Base-by-base conservation (phyloP, 352 stramenopile genomes). In the Phytophthora syringae region DNA sequence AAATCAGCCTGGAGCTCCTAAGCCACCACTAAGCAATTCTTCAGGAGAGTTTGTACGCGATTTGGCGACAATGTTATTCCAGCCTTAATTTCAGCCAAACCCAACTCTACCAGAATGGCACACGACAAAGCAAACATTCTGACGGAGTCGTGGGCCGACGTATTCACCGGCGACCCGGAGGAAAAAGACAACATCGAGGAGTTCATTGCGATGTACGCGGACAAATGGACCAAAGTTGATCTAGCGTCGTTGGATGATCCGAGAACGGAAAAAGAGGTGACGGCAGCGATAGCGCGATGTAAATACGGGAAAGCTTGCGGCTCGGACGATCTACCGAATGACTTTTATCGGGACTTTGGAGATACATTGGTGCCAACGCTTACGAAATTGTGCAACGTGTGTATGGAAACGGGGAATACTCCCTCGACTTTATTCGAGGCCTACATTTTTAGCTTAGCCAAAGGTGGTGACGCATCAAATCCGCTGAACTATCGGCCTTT, bases 41-140 rank as follows among this genome's bases (percentile, higher is more conserved):
- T 49, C 15, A 9, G 25, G 3, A 16, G 55, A 7, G 48, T 63
- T 0, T 34, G 55, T 12, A 55, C 55, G 0, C 53, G 48, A 21
- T 55, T 28, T 12, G 43, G 55, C 0, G 44, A 63, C 25, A 55
- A 50, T 24, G 30, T 36, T 5, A 49, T 63, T 2, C 30, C 34
- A 4, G 30, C 30, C 3, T 11, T 55, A 18, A 28, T 24, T 16
- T 48, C 36, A 21, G 5, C 5, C 18, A 44, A 9, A 12, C 10
- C 16, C 11, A 9, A 21, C 12, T 22, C 18, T 5, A 42, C 16
- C 16, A 34, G 44, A 22, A 11, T 2, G 4, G 2, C 4, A 1
- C 55, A 64, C 20, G 45, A 56, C 1, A 56, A 64, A n/a, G 36
- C 34, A 2, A 21, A 56, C 11, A 64, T 50, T 5, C 7, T 64